Conservation (phyloP, 2,329 filamentous ascomycete genomes). For the Neophaeococcomyces mojaviensis region DNA sequence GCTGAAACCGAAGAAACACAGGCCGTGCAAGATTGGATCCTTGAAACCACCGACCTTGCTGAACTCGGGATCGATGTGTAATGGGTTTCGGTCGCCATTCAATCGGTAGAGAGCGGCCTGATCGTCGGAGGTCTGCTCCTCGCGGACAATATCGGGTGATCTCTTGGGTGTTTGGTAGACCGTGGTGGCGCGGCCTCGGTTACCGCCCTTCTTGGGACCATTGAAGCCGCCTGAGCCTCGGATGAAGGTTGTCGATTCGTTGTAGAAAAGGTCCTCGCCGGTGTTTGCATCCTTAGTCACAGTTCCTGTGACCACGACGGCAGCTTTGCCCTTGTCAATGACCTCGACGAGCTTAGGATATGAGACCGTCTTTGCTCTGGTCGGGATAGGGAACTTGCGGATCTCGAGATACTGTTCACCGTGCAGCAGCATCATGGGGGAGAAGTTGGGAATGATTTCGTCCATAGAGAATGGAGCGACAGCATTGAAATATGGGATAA, state of each 20-base stretch:
- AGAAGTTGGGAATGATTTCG: conserved; percentile 89
- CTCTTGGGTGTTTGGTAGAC: conserved; percentile 71
- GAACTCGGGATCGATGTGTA: conserved; percentile 92
- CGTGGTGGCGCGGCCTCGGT: conserved; percentile 73
- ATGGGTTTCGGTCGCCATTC: conserved; percentile 89
- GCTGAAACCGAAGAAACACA: conserved; percentile 87
- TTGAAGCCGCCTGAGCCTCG: conserved; percentile 86
- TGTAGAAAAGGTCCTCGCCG: conserved; percentile 91
- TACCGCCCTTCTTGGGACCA: conserved; percentile 66
- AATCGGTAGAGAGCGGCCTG: conserved; percentile 91
- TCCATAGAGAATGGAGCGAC: conserved; percentile 70
- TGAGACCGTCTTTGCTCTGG: conserved; percentile 19
- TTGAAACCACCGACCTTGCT: conserved; percentile 94
- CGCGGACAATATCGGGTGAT: conserved; percentile 70
- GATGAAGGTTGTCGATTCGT: conserved; percentile 88
- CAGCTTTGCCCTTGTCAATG: conserved; percentile 88
- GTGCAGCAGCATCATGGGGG: conserved; percentile 96
- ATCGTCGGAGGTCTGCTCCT: conserved; percentile 79
- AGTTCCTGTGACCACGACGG: conserved; percentile 70
- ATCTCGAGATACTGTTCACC: conserved; percentile 98
- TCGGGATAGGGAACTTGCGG: conserved; percentile 82
- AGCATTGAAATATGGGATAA: conserved; percentile 87
- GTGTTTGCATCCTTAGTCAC: conserved; percentile 78
- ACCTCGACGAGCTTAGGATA: conserved; percentile 66
- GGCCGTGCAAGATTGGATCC: conserved; percentile 87